Evolutionary conservation across 2,329 filamentous ascomycete genomes (phyloP).

Genomic region (Magnaporthiopsis incrustans): DNA sequence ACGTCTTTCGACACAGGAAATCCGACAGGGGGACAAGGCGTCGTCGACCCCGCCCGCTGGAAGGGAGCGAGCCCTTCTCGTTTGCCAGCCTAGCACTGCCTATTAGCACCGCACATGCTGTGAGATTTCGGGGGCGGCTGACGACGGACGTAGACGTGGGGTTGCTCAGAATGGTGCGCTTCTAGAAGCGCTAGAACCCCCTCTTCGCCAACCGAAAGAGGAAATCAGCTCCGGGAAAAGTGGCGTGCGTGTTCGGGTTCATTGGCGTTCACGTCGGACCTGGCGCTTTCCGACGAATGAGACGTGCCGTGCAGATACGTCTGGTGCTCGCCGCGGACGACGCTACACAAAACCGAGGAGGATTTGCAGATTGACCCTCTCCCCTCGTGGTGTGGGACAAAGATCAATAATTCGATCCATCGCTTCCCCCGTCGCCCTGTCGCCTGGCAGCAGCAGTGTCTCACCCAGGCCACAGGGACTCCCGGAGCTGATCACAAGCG

Average conservation of each 20-base stretch:
- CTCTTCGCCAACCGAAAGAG: not conserved
- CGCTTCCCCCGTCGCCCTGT: not conserved
- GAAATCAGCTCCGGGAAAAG: not conserved
- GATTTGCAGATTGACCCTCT: too few relatives aligned
- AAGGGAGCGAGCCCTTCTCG: too few relatives aligned
- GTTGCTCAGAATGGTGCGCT: not conserved
- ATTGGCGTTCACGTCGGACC: not conserved
- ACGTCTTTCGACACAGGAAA: not conserved
- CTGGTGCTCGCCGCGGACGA: too few relatives aligned
- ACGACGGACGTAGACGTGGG: not conserved
- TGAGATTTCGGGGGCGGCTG: not conserved
- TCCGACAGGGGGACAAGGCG: not conserved
- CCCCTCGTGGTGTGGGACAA: too few relatives aligned
- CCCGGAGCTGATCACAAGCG: too few relatives aligned
- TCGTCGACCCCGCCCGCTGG: too few relatives aligned
- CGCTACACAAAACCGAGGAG: not conserved
- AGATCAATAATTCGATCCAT: not conserved
- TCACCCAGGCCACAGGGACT: not conserved
- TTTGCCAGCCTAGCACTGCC: too few relatives aligned
- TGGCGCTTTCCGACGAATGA: not conserved
- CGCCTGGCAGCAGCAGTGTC: not conserved
- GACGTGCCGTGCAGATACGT: not conserved
- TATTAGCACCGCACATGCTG: not conserved
- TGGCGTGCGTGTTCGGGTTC: too few relatives aligned
- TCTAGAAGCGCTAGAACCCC: not conserved